phyloP scores from a whole-genome alignment of 345 rosid species.

The Populus deltoides region DNA sequence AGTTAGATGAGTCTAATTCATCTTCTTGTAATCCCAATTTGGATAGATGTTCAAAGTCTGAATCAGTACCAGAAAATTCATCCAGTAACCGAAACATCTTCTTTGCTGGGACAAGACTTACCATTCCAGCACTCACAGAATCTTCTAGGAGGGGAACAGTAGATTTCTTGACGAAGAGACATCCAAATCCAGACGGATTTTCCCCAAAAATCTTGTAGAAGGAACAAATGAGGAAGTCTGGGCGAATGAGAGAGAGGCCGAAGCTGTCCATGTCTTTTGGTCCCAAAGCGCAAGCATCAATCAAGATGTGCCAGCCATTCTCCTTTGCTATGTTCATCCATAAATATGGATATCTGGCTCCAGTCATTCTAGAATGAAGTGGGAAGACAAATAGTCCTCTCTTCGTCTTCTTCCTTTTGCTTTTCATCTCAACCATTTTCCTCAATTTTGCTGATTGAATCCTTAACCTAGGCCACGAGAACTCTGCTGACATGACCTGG shows the following conservation, averaged over 20 bases:
- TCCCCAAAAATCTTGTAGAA: slow-evolving; percentile 92
- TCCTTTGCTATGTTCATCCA: slow-evolving; percentile 92
- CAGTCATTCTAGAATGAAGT: slow-evolving; percentile 79
- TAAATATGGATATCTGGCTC: slow-evolving; percentile 80
- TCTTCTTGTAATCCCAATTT: slow-evolving; percentile 21
- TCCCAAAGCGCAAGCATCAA: slow-evolving; percentile 89
- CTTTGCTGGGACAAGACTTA: slow-evolving; percentile 59
- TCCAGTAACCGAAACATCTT: slow-evolving; percentile 31
- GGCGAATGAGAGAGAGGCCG: slow-evolving; percentile 77
- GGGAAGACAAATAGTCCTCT: slow-evolving; percentile 88
- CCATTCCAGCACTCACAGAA: slow-evolving; percentile 57
- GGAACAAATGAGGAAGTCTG: slow-evolving; percentile 82
- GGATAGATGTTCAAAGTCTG: slow-evolving; percentile 23
- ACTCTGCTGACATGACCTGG: slow-evolving; percentile 65
- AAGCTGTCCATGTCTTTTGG: slow-evolving; percentile 97
- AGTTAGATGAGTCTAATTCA: slow-evolving; percentile 35
- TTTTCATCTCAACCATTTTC: slow-evolving; percentile 57
- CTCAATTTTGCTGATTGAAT: slow-evolving; percentile 62
- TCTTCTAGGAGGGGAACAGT: slow-evolving; percentile 51
- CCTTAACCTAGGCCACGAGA: slow-evolving; percentile 86
- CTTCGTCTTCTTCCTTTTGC: slow-evolving; percentile 44
- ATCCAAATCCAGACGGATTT: slow-evolving; percentile 91
- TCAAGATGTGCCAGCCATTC: slow-evolving; percentile 84
- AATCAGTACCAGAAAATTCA: slow-evolving; percentile 37
- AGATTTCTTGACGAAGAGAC: slow-evolving; percentile 86